Evolutionary conservation across 2,329 filamentous ascomycete genomes (phyloP).

Genomic region (Colletotrichum cereale): DNA sequence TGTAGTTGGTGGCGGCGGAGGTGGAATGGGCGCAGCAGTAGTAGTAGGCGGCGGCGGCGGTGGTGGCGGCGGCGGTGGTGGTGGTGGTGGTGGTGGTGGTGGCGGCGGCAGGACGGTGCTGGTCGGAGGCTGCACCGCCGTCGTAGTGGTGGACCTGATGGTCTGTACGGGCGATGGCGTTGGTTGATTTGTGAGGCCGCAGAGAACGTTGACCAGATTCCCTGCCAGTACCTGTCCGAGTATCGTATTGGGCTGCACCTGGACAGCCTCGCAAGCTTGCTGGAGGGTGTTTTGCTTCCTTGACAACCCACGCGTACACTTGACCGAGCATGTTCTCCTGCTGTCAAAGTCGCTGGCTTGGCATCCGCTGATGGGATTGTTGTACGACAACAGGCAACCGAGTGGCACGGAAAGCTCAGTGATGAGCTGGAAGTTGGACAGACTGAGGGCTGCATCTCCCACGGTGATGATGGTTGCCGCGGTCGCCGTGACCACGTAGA

Average conservation of each 20-base stretch:
- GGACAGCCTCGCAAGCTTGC: constrained; percentile 45
- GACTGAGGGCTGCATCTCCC: constrained; percentile 34
- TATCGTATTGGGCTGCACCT: constrained; percentile 48
- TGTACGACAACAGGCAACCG: constrained; percentile 57
- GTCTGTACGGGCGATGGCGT: constrained; percentile 21
- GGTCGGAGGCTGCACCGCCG: constrained; percentile 8
- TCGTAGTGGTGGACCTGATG: constrained; percentile 8
- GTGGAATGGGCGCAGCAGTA: not conserved
- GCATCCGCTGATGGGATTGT: constrained; percentile 55
- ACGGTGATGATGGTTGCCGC: constrained; percentile 26
- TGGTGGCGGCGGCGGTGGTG: not conserved
- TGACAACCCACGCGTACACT: constrained; percentile 50
- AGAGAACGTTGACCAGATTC: constrained; percentile 53
- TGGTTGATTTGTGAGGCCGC: constrained; percentile 39
- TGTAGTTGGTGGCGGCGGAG: constrained; percentile 3
- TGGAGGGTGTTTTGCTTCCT: constrained; percentile 48
- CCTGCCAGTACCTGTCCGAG: constrained; percentile 53
- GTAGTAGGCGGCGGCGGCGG: not conserved
- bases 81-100: not conserved
- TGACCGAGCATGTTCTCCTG: constrained; percentile 52
- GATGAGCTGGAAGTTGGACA: constrained; percentile 58
- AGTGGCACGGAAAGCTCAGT: constrained; percentile 52
- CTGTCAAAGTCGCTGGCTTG: constrained; percentile 50
- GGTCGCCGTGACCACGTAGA: constrained; percentile 23
- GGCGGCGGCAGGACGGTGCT: constrained; percentile 3